phyloP scores from a whole-genome alignment of 371 early-diverging fungal species.

The Mucor irregularis region DNA sequence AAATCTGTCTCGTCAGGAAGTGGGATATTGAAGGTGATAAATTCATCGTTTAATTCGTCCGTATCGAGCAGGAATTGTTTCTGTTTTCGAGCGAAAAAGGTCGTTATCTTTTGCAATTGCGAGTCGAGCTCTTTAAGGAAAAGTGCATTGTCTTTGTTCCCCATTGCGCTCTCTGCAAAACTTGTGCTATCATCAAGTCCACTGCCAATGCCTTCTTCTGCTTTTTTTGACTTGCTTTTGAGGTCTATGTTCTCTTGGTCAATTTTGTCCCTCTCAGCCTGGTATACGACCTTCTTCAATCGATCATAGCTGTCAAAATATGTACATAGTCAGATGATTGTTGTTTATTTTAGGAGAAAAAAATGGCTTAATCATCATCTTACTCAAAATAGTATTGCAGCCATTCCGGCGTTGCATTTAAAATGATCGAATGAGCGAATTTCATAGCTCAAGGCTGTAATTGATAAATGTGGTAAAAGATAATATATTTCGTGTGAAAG shows the following conservation, averaged over 20 bases:
- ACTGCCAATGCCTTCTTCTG: slow-evolving; percentile 24
- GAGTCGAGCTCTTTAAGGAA: slow-evolving; percentile 73
- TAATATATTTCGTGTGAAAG: too few species aligned
- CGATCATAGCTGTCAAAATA: slow-evolving; percentile 68
- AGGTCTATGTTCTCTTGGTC: slow-evolving; percentile 27
- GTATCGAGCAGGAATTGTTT: slow-evolving; percentile 55
- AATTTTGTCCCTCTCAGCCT: slow-evolving; percentile 79
- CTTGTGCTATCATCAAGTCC: slow-evolving; percentile 13
- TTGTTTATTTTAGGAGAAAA: background rate
- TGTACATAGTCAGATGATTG: background rate
- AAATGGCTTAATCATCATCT: slow-evolving; percentile 14
- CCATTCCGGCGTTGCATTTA: slow-evolving; percentile 93
- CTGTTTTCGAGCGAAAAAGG: slow-evolving; percentile 80
- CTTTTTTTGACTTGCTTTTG: slow-evolving; percentile 13
- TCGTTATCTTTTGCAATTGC: slow-evolving; percentile 75
- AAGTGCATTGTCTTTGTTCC: slow-evolving; percentile 1
- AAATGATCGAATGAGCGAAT: slow-evolving; percentile 83
- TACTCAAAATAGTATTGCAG: slow-evolving; percentile 75
- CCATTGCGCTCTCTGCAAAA: background rate
- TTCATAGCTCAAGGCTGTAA: slow-evolving; percentile 72
- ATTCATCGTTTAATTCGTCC: slow-evolving; percentile 17
- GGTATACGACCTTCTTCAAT: slow-evolving; percentile 86
- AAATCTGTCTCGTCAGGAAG: slow-evolving; percentile 1
- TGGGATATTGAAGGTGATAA: slow-evolving; percentile 14
- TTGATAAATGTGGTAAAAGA: background rate